phyloP scores from a whole-genome alignment of 148 eudicot genomes.

The Agrostemma githago region DNA sequence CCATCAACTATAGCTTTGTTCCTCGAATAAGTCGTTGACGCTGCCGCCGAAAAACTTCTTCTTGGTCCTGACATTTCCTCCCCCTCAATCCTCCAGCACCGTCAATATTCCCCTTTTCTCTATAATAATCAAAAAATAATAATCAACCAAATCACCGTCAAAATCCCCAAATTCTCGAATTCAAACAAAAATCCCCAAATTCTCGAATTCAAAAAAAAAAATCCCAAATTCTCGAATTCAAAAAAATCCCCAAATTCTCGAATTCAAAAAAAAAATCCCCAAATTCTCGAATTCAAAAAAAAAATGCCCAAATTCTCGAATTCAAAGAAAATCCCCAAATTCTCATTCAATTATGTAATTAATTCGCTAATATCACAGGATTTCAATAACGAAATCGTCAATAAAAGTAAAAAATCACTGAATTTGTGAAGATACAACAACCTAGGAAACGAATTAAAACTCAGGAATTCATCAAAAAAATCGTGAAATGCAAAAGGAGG shows the following conservation, averaged over 20 bases:
- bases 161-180: neutral
- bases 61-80: constrained; percentile 40
- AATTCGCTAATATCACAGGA: neutral
- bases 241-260: neutral
- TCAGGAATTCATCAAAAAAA: no score
- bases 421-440: no score
- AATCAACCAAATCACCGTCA: neutral
- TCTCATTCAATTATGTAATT: neutral
- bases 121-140: neutral
- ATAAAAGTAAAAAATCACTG: no score
- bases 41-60: constrained; percentile 29
- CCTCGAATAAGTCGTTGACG: constrained; percentile 28
- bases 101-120: neutral
- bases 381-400: no score
- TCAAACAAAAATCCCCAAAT: neutral
- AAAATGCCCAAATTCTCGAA: neutral
- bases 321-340: neutral
- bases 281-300: neutral
- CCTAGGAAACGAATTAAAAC: no score
- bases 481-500: neutral
- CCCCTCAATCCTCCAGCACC: constrained; percentile 16
- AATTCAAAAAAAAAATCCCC: neutral
- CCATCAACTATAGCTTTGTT: constrained; percentile 40
- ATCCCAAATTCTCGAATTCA: neutral
- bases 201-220: neutral